phyloP scores from a whole-genome alignment of 495 filamentous ascomycete species.

The Penicillium subrubescens region DNA sequence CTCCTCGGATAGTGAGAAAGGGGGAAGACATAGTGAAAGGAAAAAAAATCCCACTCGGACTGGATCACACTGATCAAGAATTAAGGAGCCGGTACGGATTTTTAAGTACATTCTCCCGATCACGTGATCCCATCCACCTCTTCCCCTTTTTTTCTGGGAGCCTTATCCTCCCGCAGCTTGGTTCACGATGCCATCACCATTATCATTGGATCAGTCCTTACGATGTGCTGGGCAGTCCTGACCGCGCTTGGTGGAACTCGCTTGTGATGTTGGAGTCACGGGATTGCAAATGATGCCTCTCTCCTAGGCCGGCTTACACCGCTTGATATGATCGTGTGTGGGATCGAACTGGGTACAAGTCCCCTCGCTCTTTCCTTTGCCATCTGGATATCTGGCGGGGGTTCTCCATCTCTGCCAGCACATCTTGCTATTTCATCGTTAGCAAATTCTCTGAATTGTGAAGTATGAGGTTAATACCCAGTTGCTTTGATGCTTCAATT shows the following conservation, averaged over 20 bases:
- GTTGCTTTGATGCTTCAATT: background rate
- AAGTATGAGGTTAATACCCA: background rate
- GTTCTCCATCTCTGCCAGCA: slow-evolving; percentile 16
- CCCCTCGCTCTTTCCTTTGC: slow-evolving; percentile 9
- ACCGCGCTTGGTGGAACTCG: slow-evolving; percentile 13
- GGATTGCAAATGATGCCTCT: slow-evolving; percentile 10
- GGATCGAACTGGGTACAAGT: slow-evolving; percentile 16
- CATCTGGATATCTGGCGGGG: slow-evolving; percentile 13
- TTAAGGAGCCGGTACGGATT: background rate
- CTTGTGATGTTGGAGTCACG: slow-evolving; percentile 12
- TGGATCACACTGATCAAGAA: background rate
- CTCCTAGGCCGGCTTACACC: slow-evolving; percentile 12
- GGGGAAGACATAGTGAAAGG: slow-evolving; percentile 6
- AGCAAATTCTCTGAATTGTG: background rate
- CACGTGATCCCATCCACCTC: no score
- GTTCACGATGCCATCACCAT: no score
- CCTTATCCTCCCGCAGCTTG: no score
- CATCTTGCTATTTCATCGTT: slow-evolving; percentile 10
- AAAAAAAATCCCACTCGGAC: background rate
- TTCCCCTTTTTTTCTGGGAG: no score
- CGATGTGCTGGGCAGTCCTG: slow-evolving; percentile 14
- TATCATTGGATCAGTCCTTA: background rate
- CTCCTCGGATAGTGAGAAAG: slow-evolving; percentile 16
- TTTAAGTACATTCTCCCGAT: no score
- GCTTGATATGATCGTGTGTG: slow-evolving; percentile 14